Evolutionary conservation across 306 rosid genomes (phyloP), one percentile per base, ranked within the genome.

Genomic region (Ziziphus jujuba): DNA sequence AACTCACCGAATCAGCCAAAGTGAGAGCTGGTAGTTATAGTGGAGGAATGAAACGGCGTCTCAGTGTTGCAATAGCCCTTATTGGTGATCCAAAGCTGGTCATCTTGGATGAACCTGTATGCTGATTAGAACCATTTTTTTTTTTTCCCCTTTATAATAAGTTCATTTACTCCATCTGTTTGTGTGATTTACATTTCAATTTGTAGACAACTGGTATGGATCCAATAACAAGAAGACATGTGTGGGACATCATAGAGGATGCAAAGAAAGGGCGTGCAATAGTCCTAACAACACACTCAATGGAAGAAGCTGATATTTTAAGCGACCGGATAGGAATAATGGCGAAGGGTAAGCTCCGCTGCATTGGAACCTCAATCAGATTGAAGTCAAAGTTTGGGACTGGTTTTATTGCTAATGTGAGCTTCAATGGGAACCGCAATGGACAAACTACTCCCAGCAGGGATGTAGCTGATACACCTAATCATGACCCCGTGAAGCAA

Each of bases 301-400:
- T 92, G 98, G 98, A 92, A 83, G 98, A 92, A 85, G 98, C 97
- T 25, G 96, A 87, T 75, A 81, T 87, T 77, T 74, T 92, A 75
- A 77, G 98, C 35, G 97, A 92, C 69, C 84, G 96, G 69, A 90
- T 92, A 28, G 97, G 93, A 69, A 92, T 90, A 67, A 92, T 90
- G 97, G 96, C 97, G 22, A 90, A 90, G 79, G 98, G 98, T 61
- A 86, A 76, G 84, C 93, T 92, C 33, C 83, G 88, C 23, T 92
- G 98, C 71, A 87, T 90, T 71, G 98, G 98, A 45, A 92, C 88
- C 72, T 87, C 96, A 33, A 81, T 83, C 75, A 76, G 96, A 77
- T 81, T 90, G 82, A 92, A 90, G 84, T 87, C 96, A 1, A 81
- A 84, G 60, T 87, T 87, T 67, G 98, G 98, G 45, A 77, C 91